A percentile compares a stretch with the other conserved stretches of the same genome.
Conservation (phyloP, 2,329 filamentous ascomycete species). For the Gnomoniopsis smithogilvyi region DNA sequence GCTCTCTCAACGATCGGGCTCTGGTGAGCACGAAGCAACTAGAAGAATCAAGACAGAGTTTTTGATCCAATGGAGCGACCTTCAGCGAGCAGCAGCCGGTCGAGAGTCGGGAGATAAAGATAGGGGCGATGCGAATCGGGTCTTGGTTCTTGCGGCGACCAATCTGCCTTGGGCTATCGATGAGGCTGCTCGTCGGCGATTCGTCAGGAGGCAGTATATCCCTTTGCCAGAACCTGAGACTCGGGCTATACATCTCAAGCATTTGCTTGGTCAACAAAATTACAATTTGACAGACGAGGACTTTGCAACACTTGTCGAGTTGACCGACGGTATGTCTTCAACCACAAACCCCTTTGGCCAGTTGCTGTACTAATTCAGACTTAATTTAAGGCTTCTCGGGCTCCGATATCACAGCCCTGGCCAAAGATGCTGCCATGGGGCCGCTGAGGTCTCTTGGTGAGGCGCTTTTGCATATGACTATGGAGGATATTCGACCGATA, state of each 20-base stretch:
- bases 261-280: slow-evolving; percentile 81
- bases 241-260: slow-evolving; percentile 73
- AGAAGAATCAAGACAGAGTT: slow-evolving; percentile 97
- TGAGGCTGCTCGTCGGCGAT: slow-evolving; percentile 85
- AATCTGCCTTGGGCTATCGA: slow-evolving; percentile 98
- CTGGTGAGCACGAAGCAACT: slow-evolving; percentile 88
- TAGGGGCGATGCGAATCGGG: slow-evolving; percentile 79
- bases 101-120: slow-evolving; percentile 66
- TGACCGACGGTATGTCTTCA: slow-evolving; percentile 74
- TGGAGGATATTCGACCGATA: slow-evolving; percentile 92
- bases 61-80: slow-evolving; percentile 92
- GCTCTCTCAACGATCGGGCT: slow-evolving; percentile 77
- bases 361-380: slow-evolving; percentile 7
- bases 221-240: slow-evolving; percentile 85
- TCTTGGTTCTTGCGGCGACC: slow-evolving; percentile 90
- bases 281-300: slow-evolving; percentile 72
- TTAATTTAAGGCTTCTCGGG: slow-evolving; percentile 78
- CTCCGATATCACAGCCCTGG: slow-evolving; percentile 92
- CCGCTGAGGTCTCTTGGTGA: slow-evolving; percentile 88
- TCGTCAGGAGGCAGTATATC: slow-evolving; percentile 93
- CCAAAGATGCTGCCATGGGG: slow-evolving; percentile 98
- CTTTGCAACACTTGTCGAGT: slow-evolving; percentile 67
- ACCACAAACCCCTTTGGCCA: background rate
- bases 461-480: slow-evolving; percentile 82
- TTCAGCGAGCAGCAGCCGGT: slow-evolving; percentile 88